A percentile compares a stretch with the other conserved stretches of the same genome.
These are phyloP conservation scores for Microbotryum silenes-acaulis DNA, from an alignment of 1,284 basidiomycete genomes.

Conservation along the genomic window DNA sequence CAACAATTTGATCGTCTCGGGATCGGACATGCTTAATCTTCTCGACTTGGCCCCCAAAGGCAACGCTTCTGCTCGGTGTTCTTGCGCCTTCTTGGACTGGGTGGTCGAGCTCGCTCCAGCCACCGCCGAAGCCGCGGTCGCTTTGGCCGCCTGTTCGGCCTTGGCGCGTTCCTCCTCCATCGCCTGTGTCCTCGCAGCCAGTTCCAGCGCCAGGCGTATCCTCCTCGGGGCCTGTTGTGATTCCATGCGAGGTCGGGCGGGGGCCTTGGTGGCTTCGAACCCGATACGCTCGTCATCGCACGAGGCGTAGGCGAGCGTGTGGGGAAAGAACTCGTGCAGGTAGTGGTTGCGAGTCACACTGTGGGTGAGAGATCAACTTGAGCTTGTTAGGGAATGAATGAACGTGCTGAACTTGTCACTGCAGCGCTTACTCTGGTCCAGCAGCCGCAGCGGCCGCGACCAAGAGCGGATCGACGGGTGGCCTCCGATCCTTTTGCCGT, in stretches of 20 bases:
- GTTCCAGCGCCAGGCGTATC: not conserved
- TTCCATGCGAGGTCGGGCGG: slow-evolving; percentile 20
- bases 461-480: slow-evolving; percentile 35
- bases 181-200: not conserved
- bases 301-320: slow-evolving; percentile 26
- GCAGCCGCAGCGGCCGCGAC: slow-evolving; percentile 34
- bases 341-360: slow-evolving; percentile 38
- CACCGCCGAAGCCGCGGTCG: too few species aligned
- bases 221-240: slow-evolving; percentile 21
- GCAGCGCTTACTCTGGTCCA: slow-evolving; percentile 33
- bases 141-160: too few species aligned
- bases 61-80: too few species aligned
- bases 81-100: too few species aligned
- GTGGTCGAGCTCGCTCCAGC: too few species aligned
- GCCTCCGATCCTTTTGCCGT: slow-evolving; percentile 17
- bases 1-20: slow-evolving; percentile 15
- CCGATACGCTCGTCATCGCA: slow-evolving; percentile 26
- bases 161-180: not conserved
- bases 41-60: not conserved
- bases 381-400: not conserved
- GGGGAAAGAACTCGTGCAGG: slow-evolving; percentile 35
- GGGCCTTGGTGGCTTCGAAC: not conserved
- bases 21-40: not conserved
- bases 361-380: not conserved
- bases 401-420: not conserved